phyloP scores from a whole-genome alignment of 169 alveolate genomes.

The Plasmodium relictum region DNA sequence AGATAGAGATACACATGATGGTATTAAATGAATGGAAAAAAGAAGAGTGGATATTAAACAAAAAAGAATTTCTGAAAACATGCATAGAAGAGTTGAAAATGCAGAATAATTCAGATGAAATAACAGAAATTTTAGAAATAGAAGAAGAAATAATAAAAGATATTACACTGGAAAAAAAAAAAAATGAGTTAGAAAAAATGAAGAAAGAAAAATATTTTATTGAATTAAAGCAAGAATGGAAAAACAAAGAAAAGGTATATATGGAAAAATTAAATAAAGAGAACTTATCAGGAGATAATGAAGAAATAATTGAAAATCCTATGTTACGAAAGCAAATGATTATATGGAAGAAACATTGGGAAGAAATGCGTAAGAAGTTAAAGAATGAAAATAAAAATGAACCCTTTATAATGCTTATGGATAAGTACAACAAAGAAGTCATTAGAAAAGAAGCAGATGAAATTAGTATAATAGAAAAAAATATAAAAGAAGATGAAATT shows the following conservation, averaged over 20 bases:
- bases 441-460: background rate
- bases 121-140: background rate
- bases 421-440: background rate
- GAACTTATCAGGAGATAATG: background rate
- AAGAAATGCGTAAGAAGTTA: background rate
- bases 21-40: background rate
- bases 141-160: background rate
- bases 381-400: background rate
- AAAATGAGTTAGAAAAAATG: background rate
- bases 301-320: background rate
- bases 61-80: background rate
- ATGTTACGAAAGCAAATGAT: background rate
- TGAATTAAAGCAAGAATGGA: slow-evolving; percentile 5
- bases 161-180: background rate
- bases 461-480: background rate
- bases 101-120: background rate
- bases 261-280: background rate
- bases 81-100: background rate
- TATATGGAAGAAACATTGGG: slow-evolving; percentile 4
- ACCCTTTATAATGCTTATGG: background rate
- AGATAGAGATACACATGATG: background rate
- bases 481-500: background rate
- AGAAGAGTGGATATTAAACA: background rate
- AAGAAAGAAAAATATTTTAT: background rate
- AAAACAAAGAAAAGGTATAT: background rate